phyloP scores from a whole-genome alignment of 805 yeast genomes.

The Starmerella floris region DNA sequence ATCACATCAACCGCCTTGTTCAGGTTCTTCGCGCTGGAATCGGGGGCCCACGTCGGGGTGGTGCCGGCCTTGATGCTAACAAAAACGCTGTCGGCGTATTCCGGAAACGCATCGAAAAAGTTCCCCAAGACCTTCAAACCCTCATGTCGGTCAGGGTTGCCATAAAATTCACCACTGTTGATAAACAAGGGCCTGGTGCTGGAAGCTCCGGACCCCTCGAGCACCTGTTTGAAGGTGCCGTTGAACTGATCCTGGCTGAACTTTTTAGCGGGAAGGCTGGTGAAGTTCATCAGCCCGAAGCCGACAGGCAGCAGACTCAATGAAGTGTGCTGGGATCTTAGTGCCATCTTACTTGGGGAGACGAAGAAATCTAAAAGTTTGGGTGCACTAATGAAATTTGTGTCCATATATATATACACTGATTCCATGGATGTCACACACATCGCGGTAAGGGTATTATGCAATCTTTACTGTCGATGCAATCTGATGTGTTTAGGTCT shows the following conservation, averaged over 20 bases:
- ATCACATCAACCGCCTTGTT: constrained; percentile 37
- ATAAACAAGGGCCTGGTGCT: constrained; percentile 38
- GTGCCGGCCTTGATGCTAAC: constrained; percentile 59
- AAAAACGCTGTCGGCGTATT: constrained; percentile 40
- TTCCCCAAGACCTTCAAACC: constrained; percentile 46
- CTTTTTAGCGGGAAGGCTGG: constrained; percentile 48
- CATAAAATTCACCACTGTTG: constrained; percentile 74
- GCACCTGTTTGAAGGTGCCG: constrained; percentile 40
- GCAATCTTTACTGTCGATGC: no score
- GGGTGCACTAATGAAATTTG: no score
- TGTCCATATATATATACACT: no score
- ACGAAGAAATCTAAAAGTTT: no score
- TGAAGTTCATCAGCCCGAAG: constrained; percentile 65
- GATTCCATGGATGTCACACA: no score
- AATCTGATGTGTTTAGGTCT: no score
- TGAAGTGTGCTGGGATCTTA: no score
- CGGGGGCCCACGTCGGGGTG: constrained; percentile 34
- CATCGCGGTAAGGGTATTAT: no score
- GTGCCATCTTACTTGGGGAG: no score
- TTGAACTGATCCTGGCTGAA: constrained; percentile 41
- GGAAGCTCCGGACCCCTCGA: constrained; percentile 24
- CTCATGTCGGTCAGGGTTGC: constrained; percentile 33
- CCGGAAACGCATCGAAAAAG: constrained; percentile 48
- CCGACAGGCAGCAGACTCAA: constrained; percentile 2
- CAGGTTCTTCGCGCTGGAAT: constrained; percentile 38